phyloP scores from a whole-genome alignment of 495 filamentous ascomycete species.

The Bryoglossum gracile region DNA sequence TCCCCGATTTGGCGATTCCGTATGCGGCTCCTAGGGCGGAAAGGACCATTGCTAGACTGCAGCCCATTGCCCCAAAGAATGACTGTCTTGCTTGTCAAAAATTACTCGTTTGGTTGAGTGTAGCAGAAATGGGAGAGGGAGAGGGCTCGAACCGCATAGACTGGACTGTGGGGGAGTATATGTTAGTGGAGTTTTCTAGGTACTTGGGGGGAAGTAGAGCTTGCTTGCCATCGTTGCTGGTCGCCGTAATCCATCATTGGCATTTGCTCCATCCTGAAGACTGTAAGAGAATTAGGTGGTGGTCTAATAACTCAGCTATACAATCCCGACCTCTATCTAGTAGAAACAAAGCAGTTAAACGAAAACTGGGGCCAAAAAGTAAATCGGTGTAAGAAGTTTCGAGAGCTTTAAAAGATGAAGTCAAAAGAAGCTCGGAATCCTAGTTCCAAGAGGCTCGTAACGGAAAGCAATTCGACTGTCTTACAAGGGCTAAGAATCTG shows the following conservation, averaged over 20 bases:
- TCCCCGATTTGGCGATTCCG: constrained; percentile 76
- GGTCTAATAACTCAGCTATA: neutral
- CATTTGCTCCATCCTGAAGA: no score
- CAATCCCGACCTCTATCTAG: no score
- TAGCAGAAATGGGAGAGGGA: neutral
- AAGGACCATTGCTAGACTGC: constrained; percentile 59
- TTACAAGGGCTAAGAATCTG: no score
- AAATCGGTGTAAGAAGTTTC: neutral
- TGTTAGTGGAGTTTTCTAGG: neutral
- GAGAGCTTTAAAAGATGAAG: neutral
- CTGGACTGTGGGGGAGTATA: constrained; percentile 26
- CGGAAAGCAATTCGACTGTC: no score
- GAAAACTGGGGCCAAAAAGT: neutral
- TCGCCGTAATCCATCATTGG: constrained; percentile 16
- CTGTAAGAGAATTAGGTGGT: neutral
- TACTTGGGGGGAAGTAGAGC: constrained; percentile 9
- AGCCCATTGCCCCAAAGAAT: constrained; percentile 45
- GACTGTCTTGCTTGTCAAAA: constrained; percentile 23
- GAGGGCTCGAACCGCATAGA: constrained; percentile 32
- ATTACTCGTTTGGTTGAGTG: neutral
- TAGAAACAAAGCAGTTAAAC: neutral
- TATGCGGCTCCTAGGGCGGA: constrained; percentile 77
- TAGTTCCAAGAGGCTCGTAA: no score
- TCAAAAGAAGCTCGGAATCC: neutral
- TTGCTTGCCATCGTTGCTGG: constrained; percentile 21